These are phyloP conservation scores for Mangifera indica DNA, from an alignment of 345 rosid genomes.

Conservation along the genomic window DNA sequence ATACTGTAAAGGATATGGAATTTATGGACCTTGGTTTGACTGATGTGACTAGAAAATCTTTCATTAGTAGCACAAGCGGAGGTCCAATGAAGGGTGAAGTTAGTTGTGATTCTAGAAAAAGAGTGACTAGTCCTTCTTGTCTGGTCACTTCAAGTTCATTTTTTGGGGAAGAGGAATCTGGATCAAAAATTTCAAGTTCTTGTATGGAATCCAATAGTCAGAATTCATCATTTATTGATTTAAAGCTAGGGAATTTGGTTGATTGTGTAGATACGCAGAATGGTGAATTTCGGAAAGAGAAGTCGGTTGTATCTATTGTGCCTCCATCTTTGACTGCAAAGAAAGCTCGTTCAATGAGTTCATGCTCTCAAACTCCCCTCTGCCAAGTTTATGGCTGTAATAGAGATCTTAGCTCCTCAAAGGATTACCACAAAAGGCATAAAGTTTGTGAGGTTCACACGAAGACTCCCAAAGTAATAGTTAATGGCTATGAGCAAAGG, in stretches of 20 bases:
- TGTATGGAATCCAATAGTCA: constrained; percentile 30
- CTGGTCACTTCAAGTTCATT: constrained; percentile 38
- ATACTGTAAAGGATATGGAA: constrained; percentile 36
- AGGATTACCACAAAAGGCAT: constrained; percentile 60
- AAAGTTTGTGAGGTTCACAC: constrained; percentile 60
- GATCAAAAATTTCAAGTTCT: constrained; percentile 32
- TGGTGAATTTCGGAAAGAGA: constrained; percentile 20
- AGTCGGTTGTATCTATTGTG: constrained; percentile 20
- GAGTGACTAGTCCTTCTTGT: constrained; percentile 27
- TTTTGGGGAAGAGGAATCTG: constrained; percentile 21
- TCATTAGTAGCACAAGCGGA: constrained; percentile 19
- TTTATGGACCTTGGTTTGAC: constrained; percentile 32
- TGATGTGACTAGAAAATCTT: constrained; percentile 36
- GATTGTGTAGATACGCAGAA: constrained; percentile 28
- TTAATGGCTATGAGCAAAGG: constrained; percentile 52
- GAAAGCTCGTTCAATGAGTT: constrained; percentile 24
- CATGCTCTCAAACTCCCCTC: constrained; percentile 29
- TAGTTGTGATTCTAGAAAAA: constrained; percentile 31
- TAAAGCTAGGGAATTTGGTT: constrained; percentile 39
- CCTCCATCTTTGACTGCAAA: constrained; percentile 21
- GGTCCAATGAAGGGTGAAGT: constrained; percentile 24
- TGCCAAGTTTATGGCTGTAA: constrained; percentile 63
- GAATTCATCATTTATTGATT: constrained; percentile 33
- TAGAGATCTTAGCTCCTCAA: constrained; percentile 51
- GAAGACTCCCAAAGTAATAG: constrained; percentile 53